Conservation (phyloP, 2,329 filamentous ascomycete genomes). For the Metarhizium sp. region DNA sequence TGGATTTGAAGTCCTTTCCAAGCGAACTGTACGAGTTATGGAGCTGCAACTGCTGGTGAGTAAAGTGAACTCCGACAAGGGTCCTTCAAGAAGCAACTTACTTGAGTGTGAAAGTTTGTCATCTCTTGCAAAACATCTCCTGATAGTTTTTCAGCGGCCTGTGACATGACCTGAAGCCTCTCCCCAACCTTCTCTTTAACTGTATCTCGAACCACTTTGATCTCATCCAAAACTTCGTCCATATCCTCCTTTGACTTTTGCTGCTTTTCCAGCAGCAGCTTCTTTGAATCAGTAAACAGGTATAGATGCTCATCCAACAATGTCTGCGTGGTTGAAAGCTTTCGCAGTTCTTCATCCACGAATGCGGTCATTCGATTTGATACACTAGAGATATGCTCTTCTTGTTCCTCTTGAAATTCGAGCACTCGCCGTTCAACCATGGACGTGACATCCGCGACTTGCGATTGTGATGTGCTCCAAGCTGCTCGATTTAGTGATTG, state of each 20-base stretch:
- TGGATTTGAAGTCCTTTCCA: constrained; percentile 74
- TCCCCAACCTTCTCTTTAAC: constrained; percentile 81
- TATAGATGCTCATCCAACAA: constrained; percentile 62
- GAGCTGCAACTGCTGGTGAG: constrained; percentile 37
- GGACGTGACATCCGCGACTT: constrained; percentile 67
- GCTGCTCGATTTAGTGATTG: constrained; percentile 68
- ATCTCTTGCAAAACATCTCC: constrained; percentile 83
- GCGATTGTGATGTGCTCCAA: constrained; percentile 68
- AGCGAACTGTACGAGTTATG: constrained; percentile 77
- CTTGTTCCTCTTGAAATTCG: constrained; percentile 63
- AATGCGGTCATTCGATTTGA: constrained; percentile 67
- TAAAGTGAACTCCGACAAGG: background rate
- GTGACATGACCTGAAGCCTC: constrained; percentile 73
- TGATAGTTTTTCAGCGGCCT: constrained; percentile 79
- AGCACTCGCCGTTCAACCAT: constrained; percentile 68
- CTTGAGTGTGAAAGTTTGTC: constrained; percentile 64
- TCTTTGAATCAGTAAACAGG: constrained; percentile 58
- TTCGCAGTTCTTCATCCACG: constrained; percentile 63
- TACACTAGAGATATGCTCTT: constrained; percentile 57
- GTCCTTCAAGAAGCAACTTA: constrained; percentile 22
- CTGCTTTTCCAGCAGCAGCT: constrained; percentile 59
- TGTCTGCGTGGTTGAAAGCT: constrained; percentile 58
- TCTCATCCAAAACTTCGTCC: constrained; percentile 86
- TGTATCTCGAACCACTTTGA: constrained; percentile 78
- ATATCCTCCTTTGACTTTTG: constrained; percentile 69